Evolutionary conservation across 495 filamentous ascomycete genomes (phyloP).

Genomic region (Extremus antarcticus): DNA sequence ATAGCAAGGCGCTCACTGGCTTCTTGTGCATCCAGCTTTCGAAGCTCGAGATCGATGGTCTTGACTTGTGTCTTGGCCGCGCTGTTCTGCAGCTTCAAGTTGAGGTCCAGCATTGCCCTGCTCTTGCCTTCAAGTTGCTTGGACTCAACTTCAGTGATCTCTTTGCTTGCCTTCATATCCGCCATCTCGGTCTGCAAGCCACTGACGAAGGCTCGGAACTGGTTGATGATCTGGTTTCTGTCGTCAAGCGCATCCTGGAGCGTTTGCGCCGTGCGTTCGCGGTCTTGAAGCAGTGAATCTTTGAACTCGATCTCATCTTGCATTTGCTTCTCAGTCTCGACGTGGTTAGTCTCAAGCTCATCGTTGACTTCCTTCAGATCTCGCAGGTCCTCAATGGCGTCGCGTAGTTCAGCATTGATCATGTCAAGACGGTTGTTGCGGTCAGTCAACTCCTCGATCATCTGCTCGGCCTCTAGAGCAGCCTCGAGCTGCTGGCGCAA

Average conservation of each 20-base stretch:
- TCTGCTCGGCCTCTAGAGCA: slow-evolving; percentile 74
- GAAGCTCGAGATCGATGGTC: slow-evolving; percentile 82
- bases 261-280: slow-evolving; percentile 47
- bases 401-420: slow-evolving; percentile 69
- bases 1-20: slow-evolving; percentile 79
- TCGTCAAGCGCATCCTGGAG: slow-evolving; percentile 74
- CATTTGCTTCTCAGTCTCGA: slow-evolving; percentile 85
- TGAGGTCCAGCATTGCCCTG: slow-evolving; percentile 89
- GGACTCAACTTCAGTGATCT: slow-evolving; percentile 83
- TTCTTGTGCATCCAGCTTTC: slow-evolving; percentile 81
- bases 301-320: slow-evolving; percentile 84
- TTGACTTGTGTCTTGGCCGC: slow-evolving; percentile 85
- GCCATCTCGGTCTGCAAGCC: slow-evolving; percentile 79
- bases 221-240: slow-evolving; percentile 74
- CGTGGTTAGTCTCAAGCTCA: slow-evolving; percentile 85
- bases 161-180: slow-evolving; percentile 81
- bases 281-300: slow-evolving; percentile 66
- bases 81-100: slow-evolving; percentile 81
- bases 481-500: slow-evolving; percentile 84
- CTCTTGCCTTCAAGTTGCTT: slow-evolving; percentile 76
- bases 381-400: slow-evolving; percentile 74
- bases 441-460: slow-evolving; percentile 85
- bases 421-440: slow-evolving; percentile 72
- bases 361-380: slow-evolving; percentile 83
- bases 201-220: slow-evolving; percentile 80